Percentiles rank a stretch among this genome's conserved stretches.
Evolutionary conservation across 2,329 filamentous ascomycete genomes (phyloP).

Genomic region (Cadophora luteo-olivacea): DNA sequence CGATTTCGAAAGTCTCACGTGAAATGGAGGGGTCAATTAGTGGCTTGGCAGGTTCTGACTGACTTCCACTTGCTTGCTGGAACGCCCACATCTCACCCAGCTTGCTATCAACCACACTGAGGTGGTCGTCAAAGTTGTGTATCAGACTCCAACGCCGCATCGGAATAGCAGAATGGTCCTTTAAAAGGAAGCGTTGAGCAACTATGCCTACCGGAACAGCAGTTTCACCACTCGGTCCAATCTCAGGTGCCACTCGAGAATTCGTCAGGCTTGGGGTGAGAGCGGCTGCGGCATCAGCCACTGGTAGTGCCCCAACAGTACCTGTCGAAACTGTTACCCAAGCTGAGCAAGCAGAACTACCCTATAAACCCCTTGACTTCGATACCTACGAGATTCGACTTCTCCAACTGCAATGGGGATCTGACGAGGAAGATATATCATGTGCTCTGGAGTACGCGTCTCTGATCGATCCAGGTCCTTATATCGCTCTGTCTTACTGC

Average conservation of each 20-base stretch:
- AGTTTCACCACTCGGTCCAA: neutral
- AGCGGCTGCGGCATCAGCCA: neutral
- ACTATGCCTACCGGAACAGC: neutral
- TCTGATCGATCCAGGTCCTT: slow-evolving; percentile 15
- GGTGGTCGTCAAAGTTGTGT: neutral
- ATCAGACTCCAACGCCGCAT: too few relatives aligned
- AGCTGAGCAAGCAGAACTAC: neutral
- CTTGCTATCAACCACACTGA: too few relatives aligned
- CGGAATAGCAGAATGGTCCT: neutral
- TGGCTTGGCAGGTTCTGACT: neutral
- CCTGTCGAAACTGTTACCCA: too few relatives aligned
- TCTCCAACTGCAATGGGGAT: neutral
- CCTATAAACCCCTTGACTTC: slow-evolving; percentile 13
- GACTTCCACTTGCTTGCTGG: too few relatives aligned
- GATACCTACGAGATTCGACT: slow-evolving; percentile 12
- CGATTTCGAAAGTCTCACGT: neutral
- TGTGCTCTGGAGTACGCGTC: slow-evolving; percentile 16
- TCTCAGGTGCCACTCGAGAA: neutral
- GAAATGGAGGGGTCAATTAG: neutral
- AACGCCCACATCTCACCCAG: too few relatives aligned
- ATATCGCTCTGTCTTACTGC: slow-evolving; percentile 28
- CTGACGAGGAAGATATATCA: neutral
- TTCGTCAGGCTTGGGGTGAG: neutral
- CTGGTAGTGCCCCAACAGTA: neutral
- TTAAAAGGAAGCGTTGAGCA: neutral